Percentiles rank a stretch among this genome's conserved stretches.
phyloP scores from a whole-genome alignment of 1,284 basidiomycete genomes.

The Pisolithus thermaeus region DNA sequence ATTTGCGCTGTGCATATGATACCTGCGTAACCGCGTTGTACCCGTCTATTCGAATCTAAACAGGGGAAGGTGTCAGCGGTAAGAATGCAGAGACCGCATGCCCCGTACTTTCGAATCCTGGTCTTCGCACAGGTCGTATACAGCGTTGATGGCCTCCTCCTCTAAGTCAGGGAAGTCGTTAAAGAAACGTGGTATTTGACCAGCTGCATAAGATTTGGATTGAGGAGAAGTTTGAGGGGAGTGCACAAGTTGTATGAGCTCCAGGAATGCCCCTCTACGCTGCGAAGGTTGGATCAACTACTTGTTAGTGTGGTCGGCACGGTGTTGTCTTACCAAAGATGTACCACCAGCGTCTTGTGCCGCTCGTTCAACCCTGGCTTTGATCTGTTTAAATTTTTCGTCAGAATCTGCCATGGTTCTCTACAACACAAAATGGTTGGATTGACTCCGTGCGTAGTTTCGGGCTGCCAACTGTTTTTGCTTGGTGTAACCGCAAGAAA shows the following conservation, averaged over 20 bases:
- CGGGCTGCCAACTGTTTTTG: too few species aligned
- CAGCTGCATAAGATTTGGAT: slow-evolving; percentile 52
- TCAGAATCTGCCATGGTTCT: slow-evolving; percentile 20
- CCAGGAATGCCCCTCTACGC: slow-evolving; percentile 21
- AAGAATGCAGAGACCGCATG: slow-evolving; percentile 1
- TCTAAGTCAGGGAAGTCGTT: slow-evolving; percentile 62
- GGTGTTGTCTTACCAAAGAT: slow-evolving; percentile 16
- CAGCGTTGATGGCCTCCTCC: slow-evolving; percentile 65
- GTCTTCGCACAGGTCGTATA: slow-evolving; percentile 74
- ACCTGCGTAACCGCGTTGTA: slow-evolving; percentile 58
- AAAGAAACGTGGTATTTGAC: slow-evolving; percentile 53
- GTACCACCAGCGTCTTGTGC: slow-evolving; percentile 10
- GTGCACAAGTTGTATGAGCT: slow-evolving; percentile 25
- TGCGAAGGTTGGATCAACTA: slow-evolving; percentile 6
- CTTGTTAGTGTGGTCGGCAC: slow-evolving; percentile 1
- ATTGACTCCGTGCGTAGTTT: too few species aligned
- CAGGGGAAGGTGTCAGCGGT: slow-evolving; percentile 5
- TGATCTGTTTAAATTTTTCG: slow-evolving; percentile 12
- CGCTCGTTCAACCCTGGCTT: slow-evolving; percentile 20
- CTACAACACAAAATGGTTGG: background rate
- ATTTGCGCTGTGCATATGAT: slow-evolving; percentile 53
- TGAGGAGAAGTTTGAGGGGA: slow-evolving; percentile 13
- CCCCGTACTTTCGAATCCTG: slow-evolving; percentile 44
- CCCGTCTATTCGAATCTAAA: slow-evolving; percentile 62
- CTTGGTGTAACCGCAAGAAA: too few species aligned